These are phyloP conservation scores for Leishmania amazonensis DNA, from an alignment of 208 protist species.

Conservation along the genomic window DNA sequence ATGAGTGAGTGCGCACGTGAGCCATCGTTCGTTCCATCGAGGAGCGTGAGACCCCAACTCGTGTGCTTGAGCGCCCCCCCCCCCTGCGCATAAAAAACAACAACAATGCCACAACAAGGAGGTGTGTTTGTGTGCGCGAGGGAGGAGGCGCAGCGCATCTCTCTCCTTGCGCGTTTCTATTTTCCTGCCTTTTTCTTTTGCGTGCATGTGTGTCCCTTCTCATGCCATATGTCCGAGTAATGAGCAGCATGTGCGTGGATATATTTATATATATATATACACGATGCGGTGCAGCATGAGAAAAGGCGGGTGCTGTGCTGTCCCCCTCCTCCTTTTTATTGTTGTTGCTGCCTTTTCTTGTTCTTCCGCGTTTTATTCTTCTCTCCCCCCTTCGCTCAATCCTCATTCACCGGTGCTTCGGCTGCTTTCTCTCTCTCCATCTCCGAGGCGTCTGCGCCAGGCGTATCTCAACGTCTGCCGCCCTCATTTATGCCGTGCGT, in stretches of 20 bases:
- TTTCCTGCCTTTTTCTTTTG: neutral
- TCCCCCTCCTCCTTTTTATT: neutral
- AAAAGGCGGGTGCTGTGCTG: too few relatives aligned
- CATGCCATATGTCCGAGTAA: neutral
- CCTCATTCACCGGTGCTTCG: neutral
- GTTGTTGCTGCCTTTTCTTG: neutral
- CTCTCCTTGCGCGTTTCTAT: neutral
- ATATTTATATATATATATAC: neutral
- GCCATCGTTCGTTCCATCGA: neutral
- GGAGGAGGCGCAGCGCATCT: neutral
- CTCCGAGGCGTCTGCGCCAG: neutral
- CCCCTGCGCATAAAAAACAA: neutral
- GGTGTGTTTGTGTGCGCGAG: too few relatives aligned
- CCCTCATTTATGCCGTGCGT: neutral
- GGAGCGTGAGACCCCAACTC: neutral
- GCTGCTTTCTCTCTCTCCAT: neutral
- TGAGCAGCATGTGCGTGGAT: neutral
- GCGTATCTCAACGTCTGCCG: neutral
- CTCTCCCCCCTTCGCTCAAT: neutral
- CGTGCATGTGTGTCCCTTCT: neutral
- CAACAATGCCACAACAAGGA: neutral
- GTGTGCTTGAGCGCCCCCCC: neutral
- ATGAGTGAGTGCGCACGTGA: neutral
- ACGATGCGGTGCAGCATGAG: neutral
- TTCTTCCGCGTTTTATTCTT: neutral